Conservation (phyloP, 1,284 basidiomycete genomes). For the Cutaneotrichosporon dermatis region DNA sequence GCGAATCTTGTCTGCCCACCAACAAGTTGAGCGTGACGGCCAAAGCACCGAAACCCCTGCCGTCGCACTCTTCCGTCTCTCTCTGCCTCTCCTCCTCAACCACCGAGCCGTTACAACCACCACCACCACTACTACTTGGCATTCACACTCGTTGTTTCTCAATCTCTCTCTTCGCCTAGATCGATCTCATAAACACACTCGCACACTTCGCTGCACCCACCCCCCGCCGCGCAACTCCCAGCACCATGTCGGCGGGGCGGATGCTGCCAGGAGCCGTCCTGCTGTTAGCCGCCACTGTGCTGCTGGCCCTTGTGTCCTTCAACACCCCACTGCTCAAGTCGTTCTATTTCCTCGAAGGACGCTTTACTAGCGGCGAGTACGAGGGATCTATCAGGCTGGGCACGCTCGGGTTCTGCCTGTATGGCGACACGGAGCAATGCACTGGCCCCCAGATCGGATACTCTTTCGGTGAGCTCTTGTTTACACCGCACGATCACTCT, state of each 20-base stretch:
- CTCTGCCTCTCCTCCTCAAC: no score
- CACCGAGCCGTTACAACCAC: no score
- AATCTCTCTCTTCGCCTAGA: no score
- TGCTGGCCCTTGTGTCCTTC: constrained; percentile 78
- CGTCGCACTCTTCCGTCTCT: no score
- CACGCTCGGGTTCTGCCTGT: constrained; percentile 84
- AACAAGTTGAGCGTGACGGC: no score
- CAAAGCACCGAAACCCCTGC: no score
- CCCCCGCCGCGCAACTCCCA: not conserved
- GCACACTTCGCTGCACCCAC: no score
- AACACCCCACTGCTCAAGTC: constrained; percentile 79
- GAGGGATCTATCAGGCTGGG: constrained; percentile 71
- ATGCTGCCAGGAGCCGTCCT: constrained; percentile 80
- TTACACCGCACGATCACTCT: no score
- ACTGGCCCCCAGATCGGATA: constrained; percentile 75
- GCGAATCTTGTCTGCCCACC: no score
- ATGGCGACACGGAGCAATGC: constrained; percentile 58
- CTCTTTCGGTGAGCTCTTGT: constrained; percentile 61
- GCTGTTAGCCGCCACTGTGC: constrained; percentile 65
- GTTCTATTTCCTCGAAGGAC: constrained; percentile 76
- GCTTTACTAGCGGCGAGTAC: constrained; percentile 53
- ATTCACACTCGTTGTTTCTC: no score
- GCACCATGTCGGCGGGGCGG: constrained; percentile 52
- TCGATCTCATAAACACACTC: no score
- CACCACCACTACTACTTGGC: no score